Percentiles rank a stretch among this genome's conserved stretches.
Evolutionary conservation across 2,329 filamentous ascomycete genomes (phyloP).

Genomic region (Thielaviopsis cerberus): DNA sequence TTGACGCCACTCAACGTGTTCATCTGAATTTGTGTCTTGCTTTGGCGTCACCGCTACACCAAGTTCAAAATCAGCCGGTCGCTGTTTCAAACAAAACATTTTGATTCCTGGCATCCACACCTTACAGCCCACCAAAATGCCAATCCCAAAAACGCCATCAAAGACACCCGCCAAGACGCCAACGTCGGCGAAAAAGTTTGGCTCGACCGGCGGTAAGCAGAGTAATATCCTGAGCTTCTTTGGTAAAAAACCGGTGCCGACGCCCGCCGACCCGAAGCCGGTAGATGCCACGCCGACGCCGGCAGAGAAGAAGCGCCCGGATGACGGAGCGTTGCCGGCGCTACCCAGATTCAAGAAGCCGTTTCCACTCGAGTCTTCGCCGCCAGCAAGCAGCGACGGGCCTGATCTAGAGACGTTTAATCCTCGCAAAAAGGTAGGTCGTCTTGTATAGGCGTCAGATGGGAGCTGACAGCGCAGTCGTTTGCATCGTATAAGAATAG

Average conservation of each 20-base stretch:
- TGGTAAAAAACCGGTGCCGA: constrained; percentile 18
- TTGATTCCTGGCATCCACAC: not conserved
- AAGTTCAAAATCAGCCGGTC: not conserved
- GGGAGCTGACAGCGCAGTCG: constrained; percentile 7
- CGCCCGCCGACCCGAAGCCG: constrained; percentile 18
- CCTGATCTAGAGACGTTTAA: constrained; percentile 43
- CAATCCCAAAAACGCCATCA: constrained; percentile 3
- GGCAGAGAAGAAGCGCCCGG: not conserved
- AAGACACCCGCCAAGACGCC: constrained; percentile 19
- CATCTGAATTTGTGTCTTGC: not conserved
- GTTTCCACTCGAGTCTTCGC: constrained; percentile 41
- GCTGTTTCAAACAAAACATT: not conserved
- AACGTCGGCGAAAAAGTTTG: constrained; percentile 15
- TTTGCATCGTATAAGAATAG: constrained; percentile 30
- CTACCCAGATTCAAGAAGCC: constrained; percentile 13
- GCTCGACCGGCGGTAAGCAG: constrained; percentile 19
- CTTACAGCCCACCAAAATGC: not conserved
- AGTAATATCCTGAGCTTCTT: constrained; percentile 28
- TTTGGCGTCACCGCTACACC: not conserved
- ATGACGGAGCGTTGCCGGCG: constrained; percentile 23
- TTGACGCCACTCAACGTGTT: not conserved
- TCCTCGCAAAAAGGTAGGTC: constrained; percentile 13
- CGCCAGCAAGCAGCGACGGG: constrained; percentile 64
- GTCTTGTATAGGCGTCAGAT: not conserved
- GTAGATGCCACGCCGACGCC: constrained; percentile 17